Evolutionary conservation across 2,329 filamentous ascomycete genomes (phyloP), one percentile per base, ranked within the genome.

Genomic region (Scytalidium lignicola): DNA sequence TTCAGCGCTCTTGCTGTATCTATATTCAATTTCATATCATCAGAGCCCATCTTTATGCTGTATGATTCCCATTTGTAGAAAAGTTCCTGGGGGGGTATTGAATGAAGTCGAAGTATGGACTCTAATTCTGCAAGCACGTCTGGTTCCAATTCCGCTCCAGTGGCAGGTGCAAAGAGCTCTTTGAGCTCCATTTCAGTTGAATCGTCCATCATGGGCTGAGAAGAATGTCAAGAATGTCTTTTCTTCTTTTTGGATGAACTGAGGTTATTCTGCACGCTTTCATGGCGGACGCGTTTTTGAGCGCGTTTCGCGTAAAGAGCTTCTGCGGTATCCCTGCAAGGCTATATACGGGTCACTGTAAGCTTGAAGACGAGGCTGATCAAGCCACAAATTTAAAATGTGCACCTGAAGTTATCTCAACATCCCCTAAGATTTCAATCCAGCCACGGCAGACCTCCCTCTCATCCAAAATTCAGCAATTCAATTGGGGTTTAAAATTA

Each of bases 1-100:
- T 96, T 96, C 65, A 99, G 86, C 48, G 83, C 81, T 41, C 86
- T 80, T 42, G 88, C 80, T 0, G 80, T 85, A 32, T 86, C 80
- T 40, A 95, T 74, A 43, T 86, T 81, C 53, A 88, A 71, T 51
- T 77, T 83, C 53, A 84, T 83, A 50, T 90, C 86, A 49, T 95
- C 89, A 43, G 82, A 73, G 20, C 91, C 89, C 84, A 97, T 90
- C 69, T 92, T 95, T 65, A 99, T 86, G 68, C 88, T 91, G 75
- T 96, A 97, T 0, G 90, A 92, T 68, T 99, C 93, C 93, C 93
- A 99, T 76, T 97, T 97, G 81, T 90, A 96, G 69, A 90, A 96
- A 21, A 97, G 76, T 65, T 97, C 93, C 66, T 97, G 85, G 28
- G 84, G 77, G 15, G 83, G 81, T 52, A 97, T 79, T 43, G 82